These are phyloP conservation scores for Trichoderma oligosporum DNA, from an alignment of 2,329 filamentous ascomycete species.

Conservation along the genomic window DNA sequence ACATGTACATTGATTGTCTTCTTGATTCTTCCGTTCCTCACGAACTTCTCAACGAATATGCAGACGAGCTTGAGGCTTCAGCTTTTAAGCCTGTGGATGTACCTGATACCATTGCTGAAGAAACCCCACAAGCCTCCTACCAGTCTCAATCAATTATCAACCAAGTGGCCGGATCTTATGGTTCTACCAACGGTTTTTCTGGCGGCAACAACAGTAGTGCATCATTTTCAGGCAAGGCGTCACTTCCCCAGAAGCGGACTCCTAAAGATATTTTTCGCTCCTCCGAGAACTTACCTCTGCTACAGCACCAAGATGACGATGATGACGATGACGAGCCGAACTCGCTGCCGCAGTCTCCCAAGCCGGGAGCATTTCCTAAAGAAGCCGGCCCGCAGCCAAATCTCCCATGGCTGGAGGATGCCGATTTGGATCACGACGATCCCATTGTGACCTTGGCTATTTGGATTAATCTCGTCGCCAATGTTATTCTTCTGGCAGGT, in stretches of 20 bases:
- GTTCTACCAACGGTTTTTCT: conserved; percentile 27
- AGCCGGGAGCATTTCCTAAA: not conserved
- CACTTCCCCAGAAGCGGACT: conserved; percentile 65
- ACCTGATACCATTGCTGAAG: conserved; percentile 73
- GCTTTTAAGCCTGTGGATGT: conserved; percentile 56
- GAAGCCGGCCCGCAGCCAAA: conserved; percentile 45
- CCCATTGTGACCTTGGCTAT: conserved; percentile 82
- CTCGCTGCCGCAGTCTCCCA: not conserved
- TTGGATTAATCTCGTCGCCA: conserved; percentile 78
- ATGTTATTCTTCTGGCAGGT: conserved; percentile 67
- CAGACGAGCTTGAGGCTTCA: conserved; percentile 53
- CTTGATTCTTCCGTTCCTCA: conserved; percentile 91
- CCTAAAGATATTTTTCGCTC: conserved; percentile 81
- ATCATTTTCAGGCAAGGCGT: conserved; percentile 23
- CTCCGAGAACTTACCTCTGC: conserved; percentile 64
- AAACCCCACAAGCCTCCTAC: conserved; percentile 40
- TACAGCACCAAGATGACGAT: conserved; percentile 46
- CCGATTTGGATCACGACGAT: conserved; percentile 66
- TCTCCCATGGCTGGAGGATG: conserved; percentile 69
- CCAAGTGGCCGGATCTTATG: conserved; percentile 27
- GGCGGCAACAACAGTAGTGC: conserved; percentile 31
- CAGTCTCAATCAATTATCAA: conserved; percentile 26
- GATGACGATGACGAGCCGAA: conserved; percentile 33
- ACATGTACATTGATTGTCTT: conserved; percentile 86
- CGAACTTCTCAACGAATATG: conserved; percentile 86